These are phyloP conservation scores for Tylopilus rubrobrunneus DNA, from an alignment of 768 basidiomycete genomes.

Conservation along the genomic window DNA sequence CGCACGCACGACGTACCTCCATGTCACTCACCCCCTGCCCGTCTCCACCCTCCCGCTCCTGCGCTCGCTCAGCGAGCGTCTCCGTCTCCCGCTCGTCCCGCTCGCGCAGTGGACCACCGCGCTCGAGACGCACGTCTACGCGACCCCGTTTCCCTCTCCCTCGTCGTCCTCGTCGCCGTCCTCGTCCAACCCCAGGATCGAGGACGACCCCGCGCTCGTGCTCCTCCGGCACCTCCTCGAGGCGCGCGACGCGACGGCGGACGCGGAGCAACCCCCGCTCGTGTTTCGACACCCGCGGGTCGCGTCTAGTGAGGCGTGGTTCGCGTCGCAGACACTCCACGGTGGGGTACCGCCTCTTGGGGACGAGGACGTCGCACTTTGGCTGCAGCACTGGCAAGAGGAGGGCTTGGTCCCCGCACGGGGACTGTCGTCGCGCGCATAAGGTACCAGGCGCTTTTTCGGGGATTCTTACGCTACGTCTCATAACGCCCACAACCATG, in stretches of 20 bases:
- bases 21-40: slow-evolving; percentile 13
- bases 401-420: background rate
- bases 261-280: background rate
- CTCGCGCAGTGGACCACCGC: slow-evolving; percentile 11
- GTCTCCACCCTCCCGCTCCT: slow-evolving; percentile 10
- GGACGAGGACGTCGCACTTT: slow-evolving; percentile 3
- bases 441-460: background rate
- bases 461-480: background rate
- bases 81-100: slow-evolving; percentile 9
- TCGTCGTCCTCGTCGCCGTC: no score
- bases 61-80: background rate
- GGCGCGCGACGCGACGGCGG: background rate
- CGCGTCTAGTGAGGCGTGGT: slow-evolving; percentile 4
- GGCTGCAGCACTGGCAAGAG: slow-evolving; percentile 11
- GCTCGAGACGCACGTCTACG: slow-evolving; percentile 5
- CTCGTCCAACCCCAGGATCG: background rate
- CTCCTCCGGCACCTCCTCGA: slow-evolving; percentile 1
- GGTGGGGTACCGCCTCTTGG: background rate
- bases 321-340: slow-evolving; percentile 9
- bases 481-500: background rate
- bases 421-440: background rate
- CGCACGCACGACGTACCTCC: background rate
- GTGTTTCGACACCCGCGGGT: slow-evolving; percentile 3
- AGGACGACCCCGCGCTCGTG: slow-evolving; percentile 5
- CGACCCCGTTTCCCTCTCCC: background rate